Conservation (phyloP, 1,284 basidiomycete genomes). For the Leccinum griseonigrum region DNA sequence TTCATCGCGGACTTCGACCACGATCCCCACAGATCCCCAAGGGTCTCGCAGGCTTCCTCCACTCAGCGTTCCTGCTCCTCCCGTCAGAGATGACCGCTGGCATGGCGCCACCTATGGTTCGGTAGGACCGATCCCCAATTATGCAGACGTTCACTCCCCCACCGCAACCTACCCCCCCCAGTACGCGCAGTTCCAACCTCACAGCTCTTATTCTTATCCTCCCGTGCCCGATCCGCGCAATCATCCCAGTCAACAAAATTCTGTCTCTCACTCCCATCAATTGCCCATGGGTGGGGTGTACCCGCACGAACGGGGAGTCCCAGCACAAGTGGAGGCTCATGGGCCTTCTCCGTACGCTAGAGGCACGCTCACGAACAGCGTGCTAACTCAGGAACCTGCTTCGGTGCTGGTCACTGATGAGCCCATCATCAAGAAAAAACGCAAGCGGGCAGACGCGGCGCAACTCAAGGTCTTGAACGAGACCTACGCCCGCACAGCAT, state of each 20-base stretch:
- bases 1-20: slow-evolving; percentile 43
- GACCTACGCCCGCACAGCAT: slow-evolving; percentile 74
- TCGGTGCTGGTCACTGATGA: slow-evolving; percentile 45
- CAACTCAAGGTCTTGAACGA: slow-evolving; percentile 79
- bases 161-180: slow-evolving; percentile 51
- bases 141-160: slow-evolving; percentile 52
- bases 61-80: slow-evolving; percentile 35
- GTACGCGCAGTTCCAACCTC: slow-evolving; percentile 40
- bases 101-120: slow-evolving; percentile 38
- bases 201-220: slow-evolving; percentile 35
- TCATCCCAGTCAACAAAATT: slow-evolving; percentile 24
- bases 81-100: slow-evolving; percentile 46
- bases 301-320: slow-evolving; percentile 29
- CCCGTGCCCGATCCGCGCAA: slow-evolving; percentile 34
- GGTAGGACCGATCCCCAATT: slow-evolving; percentile 32
- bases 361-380: slow-evolving; percentile 31
- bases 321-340: slow-evolving; percentile 34
- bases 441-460: slow-evolving; percentile 75
- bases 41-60: slow-evolving; percentile 49
- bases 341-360: slow-evolving; percentile 44
- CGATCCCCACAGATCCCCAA: slow-evolving; percentile 41
- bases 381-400: slow-evolving; percentile 34
- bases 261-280: slow-evolving; percentile 32
- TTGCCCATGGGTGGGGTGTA: slow-evolving; percentile 27
- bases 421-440: slow-evolving; percentile 78